Conservation (phyloP, 2,329 filamentous ascomycete genomes). For the Pseudogymnoascus sp. region DNA sequence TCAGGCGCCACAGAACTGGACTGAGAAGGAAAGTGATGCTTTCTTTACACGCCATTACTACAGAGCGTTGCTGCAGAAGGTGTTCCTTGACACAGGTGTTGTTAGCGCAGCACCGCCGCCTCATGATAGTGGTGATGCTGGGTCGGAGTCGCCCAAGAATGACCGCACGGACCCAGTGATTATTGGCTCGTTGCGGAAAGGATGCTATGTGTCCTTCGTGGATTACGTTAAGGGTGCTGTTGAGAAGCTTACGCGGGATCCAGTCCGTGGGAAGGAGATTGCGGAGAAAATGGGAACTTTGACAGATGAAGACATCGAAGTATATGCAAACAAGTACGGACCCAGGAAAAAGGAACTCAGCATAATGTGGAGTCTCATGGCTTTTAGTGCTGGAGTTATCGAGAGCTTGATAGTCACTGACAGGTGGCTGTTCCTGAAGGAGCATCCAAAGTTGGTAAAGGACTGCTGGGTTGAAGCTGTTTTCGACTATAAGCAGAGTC, state of each 20-base stretch:
- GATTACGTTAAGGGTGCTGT: constrained; percentile 76
- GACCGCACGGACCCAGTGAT: constrained; percentile 70
- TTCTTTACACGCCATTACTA: constrained; percentile 95
- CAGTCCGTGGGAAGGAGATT: constrained; percentile 53
- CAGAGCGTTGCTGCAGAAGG: constrained; percentile 78
- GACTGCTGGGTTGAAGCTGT: constrained; percentile 88
- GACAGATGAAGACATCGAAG: constrained; percentile 65
- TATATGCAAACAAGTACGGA: constrained; percentile 59
- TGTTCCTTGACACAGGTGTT: constrained; percentile 81
- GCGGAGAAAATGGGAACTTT: constrained; percentile 57
- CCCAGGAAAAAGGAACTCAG: constrained; percentile 71
- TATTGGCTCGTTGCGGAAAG: constrained; percentile 75
- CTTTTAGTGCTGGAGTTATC: constrained; percentile 81
- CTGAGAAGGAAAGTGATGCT: constrained; percentile 63
- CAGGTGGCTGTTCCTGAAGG: constrained; percentile 76
- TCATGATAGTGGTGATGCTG: constrained; percentile 13
- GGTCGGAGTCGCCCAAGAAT: constrained; percentile 37
- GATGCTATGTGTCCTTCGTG: constrained; percentile 66
- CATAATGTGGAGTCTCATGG: constrained; percentile 91
- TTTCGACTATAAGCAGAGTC: constrained; percentile 80
- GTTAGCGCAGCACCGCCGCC: constrained; percentile 43
- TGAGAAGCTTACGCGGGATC: constrained; percentile 59
- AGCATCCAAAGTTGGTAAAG: constrained; percentile 62
- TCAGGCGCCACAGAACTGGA: constrained; percentile 93
- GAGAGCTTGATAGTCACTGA: constrained; percentile 88